Base-by-base conservation (phyloP, 805 yeast genomes). In the Debaryomyces maramus region DNA sequence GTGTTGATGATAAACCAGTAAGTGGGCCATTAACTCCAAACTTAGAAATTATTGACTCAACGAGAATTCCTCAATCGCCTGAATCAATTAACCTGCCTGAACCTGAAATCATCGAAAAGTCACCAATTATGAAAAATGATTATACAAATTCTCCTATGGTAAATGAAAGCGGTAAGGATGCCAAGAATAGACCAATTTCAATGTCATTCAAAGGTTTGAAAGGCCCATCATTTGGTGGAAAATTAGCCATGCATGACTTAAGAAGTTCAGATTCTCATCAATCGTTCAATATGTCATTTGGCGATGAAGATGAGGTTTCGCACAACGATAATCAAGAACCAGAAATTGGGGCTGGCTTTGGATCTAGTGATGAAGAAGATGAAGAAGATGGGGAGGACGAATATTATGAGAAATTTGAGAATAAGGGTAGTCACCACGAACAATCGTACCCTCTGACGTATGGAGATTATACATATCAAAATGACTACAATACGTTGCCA, bases 161-260 rank as follows among this genome's bases (percentile, higher is more conserved):
- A 17, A 21, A 20, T 23, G 37, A 22, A 10, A 36, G 39, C 11
- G 55, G 52, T 2, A 41, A 26, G 13, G 32, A 29, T 17, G 27
- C 32, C n/a, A 49, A 45, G 21, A 58, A 52, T 23, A 48, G 75
- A 24, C 75, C 78, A 15, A 60, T 72, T 8, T 72, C 74, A 5
- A 65, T 73, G 73, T 81, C 87, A 2, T 81, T 80, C 60, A 74
- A 74, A 45, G 89, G 89, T 0, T 56, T 83, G 39, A 72, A 65
- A 39, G 85, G 81, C 0, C 83, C 88, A 1, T 65, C 78, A 2
- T 75, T 80, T 46, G 73, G 73, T 15, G 59, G 65, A n/a, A 53
- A 54, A 22, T 44, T 61, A 8, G 46, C 55, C 3, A 52, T 56
- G 10, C 61, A 58, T 20, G 48, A 56, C 24, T 50, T 64, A 4